Evolutionary conservation across 2,329 filamentous ascomycete genomes (phyloP), one percentile per base, ranked within the genome.

Genomic region (Fusarium gaditjirri): DNA sequence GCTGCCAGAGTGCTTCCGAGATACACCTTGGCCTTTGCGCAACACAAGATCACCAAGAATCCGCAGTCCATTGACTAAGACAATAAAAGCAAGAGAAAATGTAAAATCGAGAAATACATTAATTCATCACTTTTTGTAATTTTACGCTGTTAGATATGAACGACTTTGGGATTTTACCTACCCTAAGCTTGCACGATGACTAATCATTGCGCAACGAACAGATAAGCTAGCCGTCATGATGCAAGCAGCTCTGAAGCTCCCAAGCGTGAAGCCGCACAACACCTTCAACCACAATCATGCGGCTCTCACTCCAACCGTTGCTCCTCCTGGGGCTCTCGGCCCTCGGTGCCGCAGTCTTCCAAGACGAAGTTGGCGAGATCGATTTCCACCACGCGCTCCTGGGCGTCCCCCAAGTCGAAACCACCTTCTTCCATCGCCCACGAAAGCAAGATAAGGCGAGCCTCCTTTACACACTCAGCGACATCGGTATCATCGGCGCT

Each of bases 401-500:
- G 78, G 96, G 96, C 78, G 84, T 93, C 41, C 94, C 96, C 60
- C 92, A 92, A 80, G 86, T 89, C 80, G 90, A 93, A 71, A 93
- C 94, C 68, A 98, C 95, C 75, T 97, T 98, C 88, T 98, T 98
- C 89, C 94, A 98, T 84, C 92, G 91, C 75, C 95, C 96, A 42
- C 88, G 92, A 77, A 87, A 89, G 70, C 89, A 91, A 75, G 95
- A 95, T 70, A 94, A 93, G 81, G 95, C 95, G 39, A 95, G 93
- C 59, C 87, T 99, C 41, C 87, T 99, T 57, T 99, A 98, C 81
- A 97, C 96, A 0, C 85, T 98, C 47, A 97, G 94, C 72, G 93
- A 98, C 64, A 88, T 94, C 53, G 90, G 91, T 41, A 89, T 98
- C 5, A 83, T 99, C 23, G 96, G 94, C 53, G 95, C 95, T 3